A percentile compares a stretch with the other conserved stretches of the same genome.
phyloP scores from a whole-genome alignment of 2,329 filamentous ascomycete genomes.

The Aspergillus glaucus region DNA sequence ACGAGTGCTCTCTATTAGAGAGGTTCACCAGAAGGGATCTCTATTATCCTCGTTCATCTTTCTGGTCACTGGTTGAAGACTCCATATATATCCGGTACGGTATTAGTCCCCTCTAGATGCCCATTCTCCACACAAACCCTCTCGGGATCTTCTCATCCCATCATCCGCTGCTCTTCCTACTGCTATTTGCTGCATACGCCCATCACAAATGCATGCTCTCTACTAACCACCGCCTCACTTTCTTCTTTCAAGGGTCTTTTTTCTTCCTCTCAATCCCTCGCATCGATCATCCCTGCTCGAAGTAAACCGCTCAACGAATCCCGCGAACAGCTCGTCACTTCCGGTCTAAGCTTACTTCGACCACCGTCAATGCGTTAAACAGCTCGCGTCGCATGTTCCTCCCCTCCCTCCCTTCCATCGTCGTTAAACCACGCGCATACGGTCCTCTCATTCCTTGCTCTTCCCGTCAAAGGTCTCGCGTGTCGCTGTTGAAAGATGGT shows the following conservation, averaged over 20 bases:
- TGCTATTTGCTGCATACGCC: neutral
- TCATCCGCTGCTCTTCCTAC: slow-evolving; percentile 4
- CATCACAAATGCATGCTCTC: neutral
- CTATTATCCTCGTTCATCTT: neutral
- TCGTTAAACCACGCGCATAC: slow-evolving; percentile 23
- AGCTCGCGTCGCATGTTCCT: slow-evolving; percentile 23
- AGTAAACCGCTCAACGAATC: slow-evolving; percentile 1
- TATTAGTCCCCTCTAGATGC: slow-evolving; percentile 8
- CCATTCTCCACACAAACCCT: slow-evolving; percentile 21
- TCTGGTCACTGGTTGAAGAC: neutral
- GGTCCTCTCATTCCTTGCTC: slow-evolving; percentile 7
- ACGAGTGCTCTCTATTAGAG: neutral
- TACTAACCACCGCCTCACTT: slow-evolving; percentile 5
- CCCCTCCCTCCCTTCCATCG: slow-evolving; percentile 14
- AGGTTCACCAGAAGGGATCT: neutral
- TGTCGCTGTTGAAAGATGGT: slow-evolving; percentile 34
- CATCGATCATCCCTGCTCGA: neutral
- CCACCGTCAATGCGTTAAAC: slow-evolving; percentile 26
- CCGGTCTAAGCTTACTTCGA: slow-evolving; percentile 6
- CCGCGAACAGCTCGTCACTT: slow-evolving; percentile 4
- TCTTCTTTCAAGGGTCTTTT: slow-evolving; percentile 7
- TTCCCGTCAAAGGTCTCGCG: slow-evolving; percentile 3
- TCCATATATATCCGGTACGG: slow-evolving; percentile 2
- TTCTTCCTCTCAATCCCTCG: slow-evolving; percentile 2
- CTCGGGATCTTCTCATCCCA: slow-evolving; percentile 18